Percentiles rank a stretch among this genome's conserved stretches.
phyloP scores from a whole-genome alignment of 2,329 filamentous ascomycete species.

The Cercospora sojina region DNA sequence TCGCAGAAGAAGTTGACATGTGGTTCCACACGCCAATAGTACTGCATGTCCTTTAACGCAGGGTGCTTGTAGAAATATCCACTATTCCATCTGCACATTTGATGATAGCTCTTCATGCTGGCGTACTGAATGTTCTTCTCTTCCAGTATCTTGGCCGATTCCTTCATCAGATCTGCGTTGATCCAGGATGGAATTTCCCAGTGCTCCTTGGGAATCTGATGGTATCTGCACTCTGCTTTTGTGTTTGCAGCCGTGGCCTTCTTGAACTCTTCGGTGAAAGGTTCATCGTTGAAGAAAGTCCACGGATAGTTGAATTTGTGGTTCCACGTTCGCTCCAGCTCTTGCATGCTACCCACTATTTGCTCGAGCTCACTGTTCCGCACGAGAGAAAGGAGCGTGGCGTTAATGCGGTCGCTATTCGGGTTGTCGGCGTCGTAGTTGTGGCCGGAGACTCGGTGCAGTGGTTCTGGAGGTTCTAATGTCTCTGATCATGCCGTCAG shows the following conservation, averaged over 20 bases:
- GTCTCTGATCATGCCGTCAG: slow-evolving; percentile 47
- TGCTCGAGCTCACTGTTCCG: slow-evolving; percentile 84
- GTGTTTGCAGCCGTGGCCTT: slow-evolving; percentile 73
- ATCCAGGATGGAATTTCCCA: slow-evolving; percentile 94
- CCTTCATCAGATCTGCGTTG: slow-evolving; percentile 77
- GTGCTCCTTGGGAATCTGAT: slow-evolving; percentile 89
- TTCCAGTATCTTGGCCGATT: slow-evolving; percentile 78
- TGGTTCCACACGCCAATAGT: slow-evolving; percentile 98
- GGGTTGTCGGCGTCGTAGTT: slow-evolving; percentile 75
- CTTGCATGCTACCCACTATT: slow-evolving; percentile 83
- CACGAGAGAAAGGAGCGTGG: slow-evolving; percentile 86
- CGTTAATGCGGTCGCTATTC: slow-evolving; percentile 82
- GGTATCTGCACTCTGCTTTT: slow-evolving; percentile 83
- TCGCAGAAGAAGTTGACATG: slow-evolving; percentile 99
- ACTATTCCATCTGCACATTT: slow-evolving; percentile 99
- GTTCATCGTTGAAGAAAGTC: slow-evolving; percentile 98
- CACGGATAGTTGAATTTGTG: slow-evolving; percentile 99
- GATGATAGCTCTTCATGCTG: slow-evolving; percentile 84
- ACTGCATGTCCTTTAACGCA: slow-evolving; percentile 75
- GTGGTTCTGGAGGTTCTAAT: slow-evolving; percentile 73
- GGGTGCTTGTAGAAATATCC: slow-evolving; percentile 97
- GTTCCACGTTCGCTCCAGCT: slow-evolving; percentile 95
- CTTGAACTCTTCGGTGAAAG: slow-evolving; percentile 93
- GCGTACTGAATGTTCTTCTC: slow-evolving; percentile 90
- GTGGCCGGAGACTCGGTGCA: slow-evolving; percentile 67